Evolutionary conservation across 1,284 basidiomycete species (phyloP).

Genomic region (Acaromyces ingoldii): DNA sequence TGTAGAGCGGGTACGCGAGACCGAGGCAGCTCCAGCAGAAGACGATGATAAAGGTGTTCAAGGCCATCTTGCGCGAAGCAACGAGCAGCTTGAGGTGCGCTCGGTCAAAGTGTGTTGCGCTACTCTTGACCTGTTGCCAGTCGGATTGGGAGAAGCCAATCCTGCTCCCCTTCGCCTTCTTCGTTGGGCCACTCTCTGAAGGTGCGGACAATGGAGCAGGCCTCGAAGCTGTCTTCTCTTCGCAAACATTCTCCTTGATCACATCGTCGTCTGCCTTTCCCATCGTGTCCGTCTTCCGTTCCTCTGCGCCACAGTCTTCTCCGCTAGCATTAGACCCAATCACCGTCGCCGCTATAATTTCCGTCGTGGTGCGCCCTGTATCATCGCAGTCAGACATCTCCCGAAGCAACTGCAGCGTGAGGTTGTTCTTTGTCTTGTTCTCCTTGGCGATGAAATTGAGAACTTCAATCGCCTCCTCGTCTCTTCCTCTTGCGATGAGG

Average conservation of each 20-base stretch:
- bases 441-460: slow-evolving; percentile 65
- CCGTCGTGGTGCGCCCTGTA: no score
- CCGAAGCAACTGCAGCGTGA: slow-evolving; percentile 33
- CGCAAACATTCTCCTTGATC: no score
- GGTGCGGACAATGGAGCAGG: no score
- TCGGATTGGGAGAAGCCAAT: no score
- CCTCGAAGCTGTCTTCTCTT: no score
- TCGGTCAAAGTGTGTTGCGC: slow-evolving; percentile 24
- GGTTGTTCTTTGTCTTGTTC: slow-evolving; percentile 57
- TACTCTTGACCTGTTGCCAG: slow-evolving; percentile 12
- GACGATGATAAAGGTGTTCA: slow-evolving; percentile 62
- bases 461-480: slow-evolving; percentile 67
- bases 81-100: slow-evolving; percentile 62
- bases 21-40: slow-evolving; percentile 66
- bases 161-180: no score
- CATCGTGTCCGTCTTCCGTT: no score
- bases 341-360: no score
- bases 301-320: no score
- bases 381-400: slow-evolving; percentile 1
- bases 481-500: slow-evolving; percentile 66
- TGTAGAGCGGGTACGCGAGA: slow-evolving; percentile 68
- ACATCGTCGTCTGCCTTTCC: no score
- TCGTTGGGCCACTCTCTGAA: no score
- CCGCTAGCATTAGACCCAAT: no score
- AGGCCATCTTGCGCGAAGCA: slow-evolving; percentile 62